These are phyloP conservation scores for Globisporangium nagaii DNA, from an alignment of 352 stramenopile species.

Conservation along the genomic window DNA sequence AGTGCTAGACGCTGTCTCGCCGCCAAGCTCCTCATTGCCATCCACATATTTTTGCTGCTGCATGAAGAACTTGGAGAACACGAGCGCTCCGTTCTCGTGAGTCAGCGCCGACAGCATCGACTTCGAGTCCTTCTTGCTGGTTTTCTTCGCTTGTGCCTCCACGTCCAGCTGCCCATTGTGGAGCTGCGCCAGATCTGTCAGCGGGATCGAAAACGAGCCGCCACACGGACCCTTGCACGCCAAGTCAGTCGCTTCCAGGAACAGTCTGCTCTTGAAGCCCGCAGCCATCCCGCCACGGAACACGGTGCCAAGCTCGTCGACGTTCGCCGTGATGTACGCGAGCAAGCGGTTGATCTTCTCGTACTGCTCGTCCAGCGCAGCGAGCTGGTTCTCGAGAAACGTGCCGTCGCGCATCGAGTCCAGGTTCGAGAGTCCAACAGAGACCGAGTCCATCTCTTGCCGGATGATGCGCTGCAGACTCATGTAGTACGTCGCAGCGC, in stretches of 20 bases:
- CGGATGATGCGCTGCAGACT: conserved; percentile 58
- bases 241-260: conserved; percentile 52
- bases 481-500: conserved; percentile 46
- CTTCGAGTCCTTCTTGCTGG: neutral
- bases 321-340: conserved; percentile 47
- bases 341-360: conserved; percentile 46
- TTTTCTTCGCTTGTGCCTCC: neutral
- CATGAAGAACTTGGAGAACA: conserved; percentile 52
- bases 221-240: conserved; percentile 58
- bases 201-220: conserved; percentile 46
- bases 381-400: conserved; percentile 51
- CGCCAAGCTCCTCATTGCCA: conserved; percentile 1
- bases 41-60: conserved; percentile 9
- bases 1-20: neutral
- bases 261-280: conserved; percentile 45
- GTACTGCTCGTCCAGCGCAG: conserved; percentile 46
- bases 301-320: conserved; percentile 61
- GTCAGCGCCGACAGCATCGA: conserved; percentile 25
- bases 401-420: conserved; percentile 50
- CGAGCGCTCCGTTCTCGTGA: conserved; percentile 52
- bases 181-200: conserved; percentile 42
- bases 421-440: conserved; percentile 46
- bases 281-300: conserved; percentile 47
- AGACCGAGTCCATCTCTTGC: conserved; percentile 60
- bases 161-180: neutral